These are phyloP conservation scores for Colletotrichum neosansevieriae DNA, from an alignment of 2,329 filamentous ascomycete genomes.

Conservation along the genomic window DNA sequence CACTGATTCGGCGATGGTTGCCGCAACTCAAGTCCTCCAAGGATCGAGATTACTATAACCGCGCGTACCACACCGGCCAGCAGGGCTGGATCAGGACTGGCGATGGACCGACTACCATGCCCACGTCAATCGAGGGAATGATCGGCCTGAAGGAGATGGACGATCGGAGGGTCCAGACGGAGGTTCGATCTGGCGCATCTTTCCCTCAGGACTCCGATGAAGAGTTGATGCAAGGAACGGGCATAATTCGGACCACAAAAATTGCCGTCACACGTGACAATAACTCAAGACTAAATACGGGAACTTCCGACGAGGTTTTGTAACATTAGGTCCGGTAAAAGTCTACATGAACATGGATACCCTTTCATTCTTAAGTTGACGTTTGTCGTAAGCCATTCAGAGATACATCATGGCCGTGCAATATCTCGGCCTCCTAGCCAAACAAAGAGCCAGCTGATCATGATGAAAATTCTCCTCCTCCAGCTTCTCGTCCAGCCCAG, in stretches of 20 bases:
- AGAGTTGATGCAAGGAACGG: slow-evolving; percentile 56
- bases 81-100: slow-evolving; percentile 45
- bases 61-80: slow-evolving; percentile 37
- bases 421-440: slow-evolving; percentile 34
- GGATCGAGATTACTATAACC: slow-evolving; percentile 1
- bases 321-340: no score
- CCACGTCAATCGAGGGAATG: slow-evolving; percentile 20
- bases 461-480: slow-evolving; percentile 31
- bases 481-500: slow-evolving; percentile 35
- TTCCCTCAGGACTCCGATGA: slow-evolving; percentile 52
- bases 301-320: no score
- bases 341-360: no score
- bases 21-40: slow-evolving; percentile 24
- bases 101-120: slow-evolving; percentile 42
- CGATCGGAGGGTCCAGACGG: slow-evolving; percentile 46
- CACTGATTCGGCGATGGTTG: slow-evolving; percentile 47
- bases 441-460: slow-evolving; percentile 28
- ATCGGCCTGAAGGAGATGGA: slow-evolving; percentile 42
- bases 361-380: no score
- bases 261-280: no score
- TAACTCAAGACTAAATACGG: no score
- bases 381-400: no score
- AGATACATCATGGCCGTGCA: slow-evolving; percentile 13
- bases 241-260: slow-evolving; percentile 47
- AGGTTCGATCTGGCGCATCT: slow-evolving; percentile 46